A percentile compares a stretch with the other conserved stretches of the same genome.
These are phyloP conservation scores for Linum tenue DNA, from an alignment of 345 rosid species.

Conservation along the genomic window DNA sequence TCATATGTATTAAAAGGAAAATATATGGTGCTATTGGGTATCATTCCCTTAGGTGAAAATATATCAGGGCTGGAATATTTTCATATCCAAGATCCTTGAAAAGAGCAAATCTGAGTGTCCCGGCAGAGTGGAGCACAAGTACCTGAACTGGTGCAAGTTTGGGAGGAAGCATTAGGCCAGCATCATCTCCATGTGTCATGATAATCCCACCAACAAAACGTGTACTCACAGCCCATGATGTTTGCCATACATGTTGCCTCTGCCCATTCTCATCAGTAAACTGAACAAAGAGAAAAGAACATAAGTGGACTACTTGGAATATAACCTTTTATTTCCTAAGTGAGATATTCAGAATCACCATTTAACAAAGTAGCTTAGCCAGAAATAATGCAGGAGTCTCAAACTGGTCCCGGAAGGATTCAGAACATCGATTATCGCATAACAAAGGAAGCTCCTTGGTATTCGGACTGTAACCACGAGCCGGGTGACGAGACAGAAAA, in stretches of 20 bases:
- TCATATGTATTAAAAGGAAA: too few relatives aligned
- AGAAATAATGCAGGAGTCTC: too few relatives aligned
- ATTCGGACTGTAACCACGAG: too few relatives aligned
- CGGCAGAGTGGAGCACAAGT: conserved; percentile 1
- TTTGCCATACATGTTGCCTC: conserved; percentile 96
- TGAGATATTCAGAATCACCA: too few relatives aligned
- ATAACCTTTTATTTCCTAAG: neutral
- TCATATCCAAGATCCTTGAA: neutral
- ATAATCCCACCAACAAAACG: conserved; percentile 94
- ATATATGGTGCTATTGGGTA: too few relatives aligned
- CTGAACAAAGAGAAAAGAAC: conserved; percentile 31
- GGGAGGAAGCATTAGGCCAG: conserved; percentile 89
- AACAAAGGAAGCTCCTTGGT: too few relatives aligned
- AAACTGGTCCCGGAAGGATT: too few relatives aligned
- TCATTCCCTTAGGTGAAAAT: neutral
- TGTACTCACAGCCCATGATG: conserved; percentile 97
- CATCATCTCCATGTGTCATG: conserved; percentile 97
- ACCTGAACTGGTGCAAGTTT: conserved; percentile 87
- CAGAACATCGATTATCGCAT: too few relatives aligned
- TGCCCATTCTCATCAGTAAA: conserved; percentile 83
- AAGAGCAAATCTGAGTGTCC: neutral
- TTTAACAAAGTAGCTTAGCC: too few relatives aligned
- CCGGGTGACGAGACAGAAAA: too few relatives aligned
- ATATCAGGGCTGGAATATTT: neutral
- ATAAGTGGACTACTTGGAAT: neutral